Percentiles rank a stretch among this genome's conserved stretches.
phyloP scores from a whole-genome alignment of 768 basidiomycete genomes.

The Chalciporus pseudorubinellus region DNA sequence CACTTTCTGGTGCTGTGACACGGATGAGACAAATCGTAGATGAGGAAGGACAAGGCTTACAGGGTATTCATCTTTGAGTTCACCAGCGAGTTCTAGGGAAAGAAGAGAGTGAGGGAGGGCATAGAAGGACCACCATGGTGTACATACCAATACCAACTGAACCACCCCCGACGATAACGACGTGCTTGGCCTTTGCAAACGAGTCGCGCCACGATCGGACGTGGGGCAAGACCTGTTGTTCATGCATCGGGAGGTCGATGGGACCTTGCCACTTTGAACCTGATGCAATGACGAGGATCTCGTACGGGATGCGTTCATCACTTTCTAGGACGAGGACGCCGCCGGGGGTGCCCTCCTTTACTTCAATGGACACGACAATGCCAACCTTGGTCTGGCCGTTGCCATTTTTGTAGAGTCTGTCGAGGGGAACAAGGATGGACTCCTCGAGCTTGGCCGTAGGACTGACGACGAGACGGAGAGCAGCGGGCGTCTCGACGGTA shows the following conservation, averaged over 20 bases:
- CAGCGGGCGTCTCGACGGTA: conserved; percentile 47
- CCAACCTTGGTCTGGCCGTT: conserved; percentile 42
- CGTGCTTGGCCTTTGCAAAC: conserved; percentile 36
- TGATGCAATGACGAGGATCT: conserved; percentile 56
- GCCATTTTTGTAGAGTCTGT: conserved; percentile 44
- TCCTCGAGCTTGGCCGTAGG: conserved; percentile 38
- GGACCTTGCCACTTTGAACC: conserved; percentile 57
- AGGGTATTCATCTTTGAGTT: conserved; percentile 42
- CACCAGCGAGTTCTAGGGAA: conserved; percentile 41
- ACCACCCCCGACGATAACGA: conserved; percentile 57
- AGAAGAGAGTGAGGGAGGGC: conserved; percentile 1
- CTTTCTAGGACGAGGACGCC: conserved; percentile 50
- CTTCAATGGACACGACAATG: conserved; percentile 40
- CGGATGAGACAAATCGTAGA: conserved; percentile 5
- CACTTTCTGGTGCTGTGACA: conserved; percentile 39
- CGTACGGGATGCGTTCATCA: conserved; percentile 51
- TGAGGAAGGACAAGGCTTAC: conserved; percentile 21
- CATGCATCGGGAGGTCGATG: conserved; percentile 40
- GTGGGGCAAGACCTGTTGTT: conserved; percentile 29
- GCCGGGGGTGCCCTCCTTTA: conserved; percentile 29
- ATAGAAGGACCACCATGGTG: not conserved
- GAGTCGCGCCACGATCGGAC: conserved; percentile 30
- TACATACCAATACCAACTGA: conserved; percentile 50
- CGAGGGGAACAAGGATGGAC: conserved; percentile 47
- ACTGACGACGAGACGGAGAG: conserved; percentile 50